Base-by-base conservation (phyloP, 2,329 filamentous ascomycete genomes). In the Xylaria digitata region DNA sequence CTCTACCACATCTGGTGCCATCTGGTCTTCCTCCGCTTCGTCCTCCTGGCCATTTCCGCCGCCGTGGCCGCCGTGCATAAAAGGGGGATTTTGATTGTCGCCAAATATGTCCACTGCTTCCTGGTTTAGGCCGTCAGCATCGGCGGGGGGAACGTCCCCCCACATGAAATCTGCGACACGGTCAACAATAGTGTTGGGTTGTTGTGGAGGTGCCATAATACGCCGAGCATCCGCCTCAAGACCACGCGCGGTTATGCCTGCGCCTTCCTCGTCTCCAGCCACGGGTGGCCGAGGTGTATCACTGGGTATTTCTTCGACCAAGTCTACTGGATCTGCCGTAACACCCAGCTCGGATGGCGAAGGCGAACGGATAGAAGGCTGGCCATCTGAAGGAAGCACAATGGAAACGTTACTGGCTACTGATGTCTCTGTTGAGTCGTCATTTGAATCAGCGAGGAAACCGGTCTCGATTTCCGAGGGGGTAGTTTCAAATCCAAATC, bases 31-130 rank as follows among this genome's bases (percentile, higher is more conserved):
- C 21, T 77, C 73, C 7, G 75, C 75, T 21, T 77, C 78, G 15
- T 67, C 72, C 9, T 72, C 71, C 2, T 69, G 72, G 13, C 71
- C 72, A 3, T 76, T 71, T n/a, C 61, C 75, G n/a, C 71, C 74
- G 19, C 65, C 75, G 21, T 66, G 69, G 2, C 80, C 78, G 4
- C 78, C 78, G 6, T 75, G 72, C 81, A 66, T 80, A 79, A 68
- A 86, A n/a, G 75, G 77, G 1, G 73, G 72, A 21, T 78, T 76
- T 53, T 75, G 74, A 45, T 78, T 75, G 40, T 90, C 84, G 66
- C 87, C 82, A 23, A 89, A 84, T 30, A 88, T 78, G 52, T 87
- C 86, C 59, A 89, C 89, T 69, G 89, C 88, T 60, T 89, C 81
- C 17, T 79, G 77, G 45, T 78, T 79, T 63, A 86, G 80, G 66